A percentile compares a stretch with the other conserved stretches of the same genome.
These are phyloP conservation scores for Amphirosellinia nigrospora DNA, from an alignment of 495 filamentous ascomycete species.

Conservation along the genomic window DNA sequence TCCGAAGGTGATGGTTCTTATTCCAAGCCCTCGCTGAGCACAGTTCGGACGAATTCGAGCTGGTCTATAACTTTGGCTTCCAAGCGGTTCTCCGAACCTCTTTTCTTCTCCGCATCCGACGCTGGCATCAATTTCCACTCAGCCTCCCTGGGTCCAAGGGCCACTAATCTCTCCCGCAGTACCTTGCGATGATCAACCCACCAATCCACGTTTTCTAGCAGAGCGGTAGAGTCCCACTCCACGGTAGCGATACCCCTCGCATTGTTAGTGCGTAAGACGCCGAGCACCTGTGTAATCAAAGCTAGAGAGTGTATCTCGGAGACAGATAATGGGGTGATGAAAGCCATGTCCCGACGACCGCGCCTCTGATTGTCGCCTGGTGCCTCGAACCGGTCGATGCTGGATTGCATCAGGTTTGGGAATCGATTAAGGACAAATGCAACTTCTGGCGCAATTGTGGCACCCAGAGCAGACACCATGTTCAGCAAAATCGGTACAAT, in stretches of 20 bases:
- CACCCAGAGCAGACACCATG: conserved; percentile 79
- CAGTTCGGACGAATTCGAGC: conserved; percentile 60
- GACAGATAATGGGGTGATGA: conserved; percentile 71
- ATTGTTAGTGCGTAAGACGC: conserved; percentile 64
- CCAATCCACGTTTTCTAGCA: conserved; percentile 80
- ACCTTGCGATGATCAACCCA: conserved; percentile 67
- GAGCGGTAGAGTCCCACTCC: conserved; percentile 70
- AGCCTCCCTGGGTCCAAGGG: conserved; percentile 73
- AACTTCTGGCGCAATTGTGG: conserved; percentile 80
- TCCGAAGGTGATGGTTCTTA: conserved; percentile 5
- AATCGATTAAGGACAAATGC: conserved; percentile 86
- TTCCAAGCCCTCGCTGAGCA: conserved; percentile 50
- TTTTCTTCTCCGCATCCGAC: conserved; percentile 38
- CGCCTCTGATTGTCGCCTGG: conserved; percentile 55
- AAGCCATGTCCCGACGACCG: conserved; percentile 45
- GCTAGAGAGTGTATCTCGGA: conserved; percentile 79
- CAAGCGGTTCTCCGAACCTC: conserved; percentile 61
- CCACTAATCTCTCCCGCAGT: conserved; percentile 71
- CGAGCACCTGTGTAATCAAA: conserved; percentile 71
- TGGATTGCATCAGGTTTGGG: conserved; percentile 69
- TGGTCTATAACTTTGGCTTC: conserved; percentile 76
- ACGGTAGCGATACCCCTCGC: conserved; percentile 68
- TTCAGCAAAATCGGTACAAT: conserved; percentile 91
- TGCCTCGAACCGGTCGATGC: conserved; percentile 64
- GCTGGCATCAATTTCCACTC: conserved; percentile 63